These are phyloP conservation scores for Ceratocystis colombiana DNA, from an alignment of 2,329 filamentous ascomycete species.

Conservation along the genomic window DNA sequence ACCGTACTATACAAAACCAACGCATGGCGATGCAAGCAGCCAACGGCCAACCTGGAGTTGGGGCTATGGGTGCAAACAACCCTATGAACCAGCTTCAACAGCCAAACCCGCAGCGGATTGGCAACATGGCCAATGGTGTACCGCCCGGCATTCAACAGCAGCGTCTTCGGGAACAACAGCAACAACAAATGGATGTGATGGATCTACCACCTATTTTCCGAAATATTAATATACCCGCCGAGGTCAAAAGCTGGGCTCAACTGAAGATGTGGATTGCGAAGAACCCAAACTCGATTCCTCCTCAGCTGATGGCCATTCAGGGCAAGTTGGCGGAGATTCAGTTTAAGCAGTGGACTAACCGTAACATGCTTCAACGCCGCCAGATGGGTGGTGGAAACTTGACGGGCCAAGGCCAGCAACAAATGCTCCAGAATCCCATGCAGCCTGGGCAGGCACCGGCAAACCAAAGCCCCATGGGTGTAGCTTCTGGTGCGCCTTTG, in stretches of 20 bases:
- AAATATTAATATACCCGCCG: slow-evolving; percentile 33
- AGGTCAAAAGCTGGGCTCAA: slow-evolving; percentile 43
- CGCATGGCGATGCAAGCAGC: slow-evolving; percentile 21
- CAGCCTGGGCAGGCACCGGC: slow-evolving; percentile 15
- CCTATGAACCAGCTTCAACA: slow-evolving; percentile 28
- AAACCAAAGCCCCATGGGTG: slow-evolving; percentile 24
- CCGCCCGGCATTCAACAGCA: slow-evolving; percentile 24
- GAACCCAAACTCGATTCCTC: slow-evolving; percentile 31
- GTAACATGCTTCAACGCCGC: slow-evolving; percentile 16
- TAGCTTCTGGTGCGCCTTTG: slow-evolving; percentile 21
- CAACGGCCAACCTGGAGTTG: slow-evolving; percentile 4
- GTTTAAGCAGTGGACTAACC: slow-evolving; percentile 27
- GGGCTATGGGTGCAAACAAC: neutral
- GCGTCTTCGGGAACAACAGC: slow-evolving; percentile 26
- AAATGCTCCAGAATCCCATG: slow-evolving; percentile 12
- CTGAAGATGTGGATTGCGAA: slow-evolving; percentile 36
- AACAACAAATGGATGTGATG: slow-evolving; percentile 37
- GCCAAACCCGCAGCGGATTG: slow-evolving; percentile 24
- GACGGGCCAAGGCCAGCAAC: slow-evolving; percentile 3
- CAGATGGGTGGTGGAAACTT: slow-evolving; percentile 1
- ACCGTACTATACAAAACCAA: slow-evolving; percentile 4
- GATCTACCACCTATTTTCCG: slow-evolving; percentile 37
- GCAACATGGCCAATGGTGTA: slow-evolving; percentile 18
- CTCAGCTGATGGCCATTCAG: slow-evolving; percentile 22
- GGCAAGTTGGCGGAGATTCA: slow-evolving; percentile 29